Base-by-base conservation (phyloP, 108 stramenopile genomes). In the Heterococcus sp. region DNA sequence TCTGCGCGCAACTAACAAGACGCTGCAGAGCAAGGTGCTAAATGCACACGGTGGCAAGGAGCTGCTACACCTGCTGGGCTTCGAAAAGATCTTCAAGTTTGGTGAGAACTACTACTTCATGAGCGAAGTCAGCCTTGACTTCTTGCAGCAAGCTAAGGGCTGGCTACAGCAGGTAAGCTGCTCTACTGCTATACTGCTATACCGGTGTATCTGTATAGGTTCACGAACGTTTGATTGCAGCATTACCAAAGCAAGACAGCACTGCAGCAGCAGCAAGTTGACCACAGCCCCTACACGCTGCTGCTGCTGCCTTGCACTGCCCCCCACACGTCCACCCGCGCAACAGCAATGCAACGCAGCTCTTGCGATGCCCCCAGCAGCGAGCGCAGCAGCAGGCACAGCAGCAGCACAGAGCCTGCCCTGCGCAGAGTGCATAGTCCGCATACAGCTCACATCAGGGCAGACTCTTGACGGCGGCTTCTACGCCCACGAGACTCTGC, bases 31-130 rank as follows among this genome's bases (percentile, higher is more conserved):
- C 28, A 32, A 58, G 58, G n/a, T 80, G 0, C 70, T 80, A 0
- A n/a, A 64, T 65, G 66, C 71, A 65, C 78, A 80, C 32, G 78
- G 78, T 30, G 78, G 78, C 1, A 65, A 71, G 58, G 78, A 80
- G 68, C 39, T 80, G 37, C 72, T 80, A 26, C 58, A 46, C 65
- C 68, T 80, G 2, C 35, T 80, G 8, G 78, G 78, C 5, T 80
- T 80, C 68, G 78, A 80, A 37, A 80, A 72, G 78, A 81, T 81
- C 38, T 71, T 63, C 26, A 81, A 81, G 72, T 39, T 73, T 38
- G 79, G 36, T 31, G 79, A 81, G n/a, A 21, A 32, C 11, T 65
- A 73, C 37, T 81, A 81, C 72, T 81, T 81, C 21, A 46, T 81
- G 14, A 35, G 72, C 33, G 79, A 81, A 39, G 71, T 72, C 34